Evolutionary conservation across 306 rosid genomes (phyloP), one percentile per base, ranked within the genome.

Genomic region (Quercus mongolica): DNA sequence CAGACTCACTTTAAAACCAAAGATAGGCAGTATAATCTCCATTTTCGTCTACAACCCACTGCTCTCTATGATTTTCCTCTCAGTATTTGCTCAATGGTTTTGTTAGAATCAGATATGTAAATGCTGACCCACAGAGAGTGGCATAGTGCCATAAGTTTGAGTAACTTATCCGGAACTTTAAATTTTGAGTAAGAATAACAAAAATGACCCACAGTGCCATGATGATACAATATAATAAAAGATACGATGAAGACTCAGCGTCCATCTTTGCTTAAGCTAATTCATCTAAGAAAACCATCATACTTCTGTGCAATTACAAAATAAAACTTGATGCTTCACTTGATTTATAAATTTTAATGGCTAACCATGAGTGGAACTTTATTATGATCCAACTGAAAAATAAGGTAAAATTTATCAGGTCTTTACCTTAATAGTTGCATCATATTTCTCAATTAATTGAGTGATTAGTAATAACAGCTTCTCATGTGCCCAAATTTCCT

Each of bases 401-500:
- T 49, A 62, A 67, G 46, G 67, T 41, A 2, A 80, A 65, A 44
- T 23, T 61, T 18, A 6, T 73, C 71, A 69, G 20, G 59, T 30
- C 8, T 76, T 74, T 83, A 90, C 98, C 94, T 80, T 80, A 73
- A 90, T 81, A 73, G 85, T 73, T 67, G 84, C 86, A 65, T 70
- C 64, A 75, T 80, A 85, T 55, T 92, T 88, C 76, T 77, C 85
- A 19, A 80, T 80, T 82, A 84, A 75, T 78, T 28, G 86, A 79
- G 71, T 69, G 79, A 85, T 85, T 78, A 67, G 70, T 56, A 88
- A 87, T 55, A 84, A 80, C 84, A 94, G 61, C 58, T 86, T 84
- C 84, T 73, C 59, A 86, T 94, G 97, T 75, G 96, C 94, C 81
- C 81, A 74, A 44, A 85, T 83, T 87, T 94, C 97, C 85, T 59